Evolutionary conservation across 768 basidiomycete genomes (phyloP).

Genomic region (Amanita fuliginea): DNA sequence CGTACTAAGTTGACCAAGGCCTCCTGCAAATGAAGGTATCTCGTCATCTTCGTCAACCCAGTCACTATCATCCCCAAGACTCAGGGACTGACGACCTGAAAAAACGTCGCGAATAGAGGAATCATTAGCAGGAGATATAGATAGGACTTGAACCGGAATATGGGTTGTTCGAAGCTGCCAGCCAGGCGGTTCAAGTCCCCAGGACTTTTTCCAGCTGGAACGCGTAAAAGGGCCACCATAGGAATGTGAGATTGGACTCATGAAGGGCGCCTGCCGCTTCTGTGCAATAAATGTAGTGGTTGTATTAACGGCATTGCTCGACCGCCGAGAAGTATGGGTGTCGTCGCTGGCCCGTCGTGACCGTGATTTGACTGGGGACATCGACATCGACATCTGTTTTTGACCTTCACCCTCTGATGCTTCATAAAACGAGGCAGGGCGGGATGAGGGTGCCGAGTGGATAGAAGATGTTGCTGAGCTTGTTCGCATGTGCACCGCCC

Average conservation of each 20-base stretch:
- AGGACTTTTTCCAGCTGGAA: slow-evolving; percentile 83
- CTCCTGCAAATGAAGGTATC: slow-evolving; percentile 60
- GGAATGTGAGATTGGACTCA: slow-evolving; percentile 35
- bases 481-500: slow-evolving; percentile 53
- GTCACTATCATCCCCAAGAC: slow-evolving; percentile 67
- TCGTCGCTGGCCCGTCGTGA: slow-evolving; percentile 39
- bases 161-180: slow-evolving; percentile 65
- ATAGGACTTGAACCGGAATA: slow-evolving; percentile 66
- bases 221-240: slow-evolving; percentile 39
- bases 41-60: slow-evolving; percentile 89
- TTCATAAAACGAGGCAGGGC: slow-evolving; percentile 72
- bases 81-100: slow-evolving; percentile 51
- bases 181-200: slow-evolving; percentile 81
- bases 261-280: slow-evolving; percentile 67
- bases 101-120: slow-evolving; percentile 69
- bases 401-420: slow-evolving; percentile 53
- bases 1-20: slow-evolving; percentile 55
- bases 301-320: slow-evolving; percentile 19
- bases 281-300: slow-evolving; percentile 69
- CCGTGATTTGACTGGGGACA: slow-evolving; percentile 47
- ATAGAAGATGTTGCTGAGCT: slow-evolving; percentile 71
- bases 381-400: slow-evolving; percentile 22
- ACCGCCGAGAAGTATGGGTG: slow-evolving; percentile 20
- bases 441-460: slow-evolving; percentile 65
- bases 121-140: slow-evolving; percentile 47